A percentile compares a stretch with the other conserved stretches of the same genome.
These are phyloP conservation scores for Globisporangium camurandrum DNA, from an alignment of 352 stramenopile species.

Conservation along the genomic window DNA sequence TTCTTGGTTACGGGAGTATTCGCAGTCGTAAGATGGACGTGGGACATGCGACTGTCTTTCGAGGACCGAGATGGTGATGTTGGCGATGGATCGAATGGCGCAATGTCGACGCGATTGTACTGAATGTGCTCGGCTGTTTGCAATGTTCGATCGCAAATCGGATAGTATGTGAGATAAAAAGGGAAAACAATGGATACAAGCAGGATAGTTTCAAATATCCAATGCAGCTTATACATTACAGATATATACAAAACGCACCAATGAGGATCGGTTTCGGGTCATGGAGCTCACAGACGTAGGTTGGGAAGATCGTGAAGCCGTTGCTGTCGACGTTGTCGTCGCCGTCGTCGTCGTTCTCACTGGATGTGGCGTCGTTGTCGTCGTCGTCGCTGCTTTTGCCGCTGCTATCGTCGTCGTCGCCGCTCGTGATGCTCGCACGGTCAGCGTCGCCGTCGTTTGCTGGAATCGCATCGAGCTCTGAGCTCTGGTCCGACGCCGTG, in stretches of 20 bases:
- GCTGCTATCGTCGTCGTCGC: no score
- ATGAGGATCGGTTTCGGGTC: constrained; percentile 67
- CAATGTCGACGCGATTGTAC: constrained; percentile 52
- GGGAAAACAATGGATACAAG: no score
- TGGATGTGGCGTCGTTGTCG: constrained; percentile 15
- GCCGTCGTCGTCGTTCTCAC: neutral
- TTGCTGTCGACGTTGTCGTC: constrained; percentile 18
- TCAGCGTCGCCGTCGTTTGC: neutral
- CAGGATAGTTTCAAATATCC: no score
- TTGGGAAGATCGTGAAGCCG: constrained; percentile 44
- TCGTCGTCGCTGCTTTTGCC: constrained; percentile 1
- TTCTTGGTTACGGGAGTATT: constrained; percentile 14
- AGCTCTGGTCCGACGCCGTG: constrained; percentile 25
- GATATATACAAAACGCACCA: constrained; percentile 20
- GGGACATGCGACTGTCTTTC: constrained; percentile 1
- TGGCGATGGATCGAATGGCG: constrained; percentile 23
- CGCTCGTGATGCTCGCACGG: no score
- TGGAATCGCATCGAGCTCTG: constrained; percentile 14
- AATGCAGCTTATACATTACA: neutral
- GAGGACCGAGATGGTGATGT: no score
- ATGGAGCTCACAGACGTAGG: constrained; percentile 70
- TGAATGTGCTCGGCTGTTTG: constrained; percentile 53
- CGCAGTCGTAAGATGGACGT: constrained; percentile 9
- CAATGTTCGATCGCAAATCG: no score
- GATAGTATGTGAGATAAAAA: no score